Evolutionary conservation across 371 early-diverging fungal species (phyloP).

Genomic region (Thermomucor indicae-seudaticae): DNA sequence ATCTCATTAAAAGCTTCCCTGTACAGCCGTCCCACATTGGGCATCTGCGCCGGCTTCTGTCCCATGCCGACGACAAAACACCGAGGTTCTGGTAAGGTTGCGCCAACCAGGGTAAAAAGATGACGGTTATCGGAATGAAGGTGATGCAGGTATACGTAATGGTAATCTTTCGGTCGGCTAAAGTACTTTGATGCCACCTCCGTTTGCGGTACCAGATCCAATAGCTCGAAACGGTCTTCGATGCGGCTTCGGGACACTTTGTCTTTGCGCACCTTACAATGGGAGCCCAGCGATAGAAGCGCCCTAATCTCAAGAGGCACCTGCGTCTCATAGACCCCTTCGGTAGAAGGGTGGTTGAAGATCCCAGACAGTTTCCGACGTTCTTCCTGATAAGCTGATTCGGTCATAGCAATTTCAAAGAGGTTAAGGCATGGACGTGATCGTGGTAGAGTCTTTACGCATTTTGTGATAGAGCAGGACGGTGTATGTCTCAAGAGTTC

Average conservation of each 20-base stretch:
- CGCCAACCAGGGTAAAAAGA: conserved; percentile 66
- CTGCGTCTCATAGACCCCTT: conserved; percentile 92
- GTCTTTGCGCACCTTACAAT: conserved; percentile 38
- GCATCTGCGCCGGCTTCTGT: conserved; percentile 63
- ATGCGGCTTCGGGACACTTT: conserved; percentile 28
- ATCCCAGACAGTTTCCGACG: conserved; percentile 66
- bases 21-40: conserved; percentile 58
- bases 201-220: conserved; percentile 44
- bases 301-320: conserved; percentile 78
- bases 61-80: conserved; percentile 73
- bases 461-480: conserved; percentile 23
- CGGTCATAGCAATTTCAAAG: conserved; percentile 80
- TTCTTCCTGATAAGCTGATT: conserved; percentile 69
- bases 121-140: conserved; percentile 67
- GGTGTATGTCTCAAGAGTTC: conserved; percentile 20
- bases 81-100: conserved; percentile 46
- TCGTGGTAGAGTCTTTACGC: conserved; percentile 61
- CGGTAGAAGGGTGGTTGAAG: conserved; percentile 85
- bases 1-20: conserved; percentile 16
- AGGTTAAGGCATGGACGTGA: conserved; percentile 61
- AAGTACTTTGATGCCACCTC: conserved; percentile 35
- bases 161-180: conserved; percentile 36
- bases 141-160: conserved; percentile 71
- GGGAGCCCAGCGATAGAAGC: conserved; percentile 67
- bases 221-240: conserved; percentile 45